Base-by-base conservation (phyloP, 306 rosid species). In the Hippophae rhamnoides region DNA sequence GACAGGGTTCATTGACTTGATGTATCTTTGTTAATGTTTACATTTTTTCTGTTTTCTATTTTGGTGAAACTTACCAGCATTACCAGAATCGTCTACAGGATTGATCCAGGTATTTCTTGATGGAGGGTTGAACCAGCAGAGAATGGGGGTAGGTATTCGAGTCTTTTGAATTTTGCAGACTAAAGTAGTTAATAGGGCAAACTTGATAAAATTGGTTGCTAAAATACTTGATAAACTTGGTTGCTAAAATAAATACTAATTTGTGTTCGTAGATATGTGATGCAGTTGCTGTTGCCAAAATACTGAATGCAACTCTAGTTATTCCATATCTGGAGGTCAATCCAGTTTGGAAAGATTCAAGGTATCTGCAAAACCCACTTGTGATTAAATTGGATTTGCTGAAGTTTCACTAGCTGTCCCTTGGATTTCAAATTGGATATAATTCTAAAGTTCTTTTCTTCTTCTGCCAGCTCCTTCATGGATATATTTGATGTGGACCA, bases 111-210 rank as follows among this genome's bases (percentile, higher is more conserved):
- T 88, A 46, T 93, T 93, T 82, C 97, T 93, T 52, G 97, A 93
- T 77, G 99, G 99, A 57, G 99, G 99, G 27, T 67, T 93, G 78
- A 93, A 93, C 85, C 99, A 93, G 78, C 99, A 93, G 76, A 86
- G 97, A 67, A 93, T 93, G 99, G 99, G 99, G 96, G 99, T 88
- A 69, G 60, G 95, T 65, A 61, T 69, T 62, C 54, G 13, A 71
- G 57, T 47, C 43, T 41, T 2, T 31, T 31, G 38, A 31, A 31
- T 31, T 31, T 31, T 31, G 38, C 38, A 2, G 38, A 31, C 3
- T 31, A 31, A 31, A 31, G 38, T 31, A 31, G 38, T 31, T 31
- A 31, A 31, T 31, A 31, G 38, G 1, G 5, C 3, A 31, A 56
- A 13, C 12, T 18, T 23, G n/a, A 7, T 13, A 14, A 40, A 10